Evolutionary conservation across 2,329 filamentous ascomycete genomes (phyloP).

Genomic region (Penicillium decumbens): DNA sequence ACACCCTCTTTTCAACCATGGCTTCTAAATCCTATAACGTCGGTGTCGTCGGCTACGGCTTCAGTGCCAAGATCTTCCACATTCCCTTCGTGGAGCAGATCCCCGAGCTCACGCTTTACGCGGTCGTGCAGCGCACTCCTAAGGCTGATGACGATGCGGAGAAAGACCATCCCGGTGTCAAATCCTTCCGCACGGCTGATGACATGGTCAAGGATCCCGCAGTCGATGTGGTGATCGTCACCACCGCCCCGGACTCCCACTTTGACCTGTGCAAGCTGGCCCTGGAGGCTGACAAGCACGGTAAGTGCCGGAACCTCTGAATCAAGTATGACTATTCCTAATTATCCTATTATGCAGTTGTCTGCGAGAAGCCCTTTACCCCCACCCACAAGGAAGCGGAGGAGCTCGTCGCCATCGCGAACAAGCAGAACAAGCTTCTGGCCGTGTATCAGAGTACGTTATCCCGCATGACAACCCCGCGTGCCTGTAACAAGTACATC

Average conservation of each 20-base stretch:
- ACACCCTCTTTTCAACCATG: slow-evolving; percentile 26
- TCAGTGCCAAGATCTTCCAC: slow-evolving; percentile 74
- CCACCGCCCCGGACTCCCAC: slow-evolving; percentile 68
- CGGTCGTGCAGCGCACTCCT: slow-evolving; percentile 70
- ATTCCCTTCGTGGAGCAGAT: slow-evolving; percentile 69
- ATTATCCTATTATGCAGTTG: slow-evolving; percentile 43
- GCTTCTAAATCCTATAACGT: slow-evolving; percentile 50
- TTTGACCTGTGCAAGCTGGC: slow-evolving; percentile 61
- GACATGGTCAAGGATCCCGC: slow-evolving; percentile 61
- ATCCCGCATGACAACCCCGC: neutral
- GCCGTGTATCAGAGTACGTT: slow-evolving; percentile 64
- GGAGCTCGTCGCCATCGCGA: slow-evolving; percentile 55
- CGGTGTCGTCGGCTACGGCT: slow-evolving; percentile 57
- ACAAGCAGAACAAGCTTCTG: slow-evolving; percentile 50
- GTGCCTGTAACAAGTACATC: neutral
- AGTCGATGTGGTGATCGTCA: slow-evolving; percentile 66
- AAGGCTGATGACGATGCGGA: slow-evolving; percentile 61
- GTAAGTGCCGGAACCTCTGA: slow-evolving; percentile 22
- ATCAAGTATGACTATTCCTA: neutral
- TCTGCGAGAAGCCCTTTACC: slow-evolving; percentile 80
- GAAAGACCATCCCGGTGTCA: slow-evolving; percentile 61
- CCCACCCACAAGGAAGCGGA: slow-evolving; percentile 65
- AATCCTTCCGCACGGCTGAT: slow-evolving; percentile 60
- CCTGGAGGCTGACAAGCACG: slow-evolving; percentile 66
- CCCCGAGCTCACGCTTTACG: slow-evolving; percentile 62